Conservation (phyloP, 495 filamentous ascomycete genomes). For the Talaromyces thailandensis region DNA sequence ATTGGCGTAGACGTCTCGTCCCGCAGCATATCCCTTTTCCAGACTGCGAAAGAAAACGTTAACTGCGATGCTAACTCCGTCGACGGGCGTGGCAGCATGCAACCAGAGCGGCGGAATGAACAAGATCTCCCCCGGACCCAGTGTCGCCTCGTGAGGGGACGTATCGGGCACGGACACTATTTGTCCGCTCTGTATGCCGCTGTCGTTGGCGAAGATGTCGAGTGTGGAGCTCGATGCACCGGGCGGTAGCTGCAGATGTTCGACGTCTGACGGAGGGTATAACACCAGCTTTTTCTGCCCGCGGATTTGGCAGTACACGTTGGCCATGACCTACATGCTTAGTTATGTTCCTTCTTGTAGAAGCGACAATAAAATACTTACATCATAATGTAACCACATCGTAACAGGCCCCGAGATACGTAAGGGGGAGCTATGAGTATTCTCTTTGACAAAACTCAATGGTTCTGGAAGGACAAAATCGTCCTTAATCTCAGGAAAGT, state of each 20-base stretch:
- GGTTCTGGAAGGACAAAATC: slow-evolving; percentile 66
- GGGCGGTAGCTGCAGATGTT: slow-evolving; percentile 56
- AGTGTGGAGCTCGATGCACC: slow-evolving; percentile 72
- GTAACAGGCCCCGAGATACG: slow-evolving; percentile 73
- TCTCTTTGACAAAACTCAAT: slow-evolving; percentile 47
- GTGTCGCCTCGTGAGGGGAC: slow-evolving; percentile 55
- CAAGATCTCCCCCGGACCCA: slow-evolving; percentile 65
- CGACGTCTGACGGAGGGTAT: slow-evolving; percentile 70
- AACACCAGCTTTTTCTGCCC: slow-evolving; percentile 65
- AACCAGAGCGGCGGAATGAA: slow-evolving; percentile 78
- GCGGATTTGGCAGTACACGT: slow-evolving; percentile 72
- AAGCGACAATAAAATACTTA: slow-evolving; percentile 23
- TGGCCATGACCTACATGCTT: slow-evolving; percentile 64
- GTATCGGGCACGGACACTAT: slow-evolving; percentile 39
- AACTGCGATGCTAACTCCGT: slow-evolving; percentile 60
- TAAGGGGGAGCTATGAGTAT: slow-evolving; percentile 71
- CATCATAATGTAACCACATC: slow-evolving; percentile 93
- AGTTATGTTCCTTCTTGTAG: not conserved
- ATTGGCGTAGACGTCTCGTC: slow-evolving; percentile 82
- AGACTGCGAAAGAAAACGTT: slow-evolving; percentile 81
- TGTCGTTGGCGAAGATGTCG: slow-evolving; percentile 49
- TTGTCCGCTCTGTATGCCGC: slow-evolving; percentile 20
- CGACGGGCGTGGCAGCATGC: slow-evolving; percentile 63
- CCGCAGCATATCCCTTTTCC: slow-evolving; percentile 57
- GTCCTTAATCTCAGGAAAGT: slow-evolving; percentile 59